These are phyloP conservation scores for Nakaseomyces uthaithaninus DNA, from an alignment of 1,139 yeast genomes.

Conservation along the genomic window DNA sequence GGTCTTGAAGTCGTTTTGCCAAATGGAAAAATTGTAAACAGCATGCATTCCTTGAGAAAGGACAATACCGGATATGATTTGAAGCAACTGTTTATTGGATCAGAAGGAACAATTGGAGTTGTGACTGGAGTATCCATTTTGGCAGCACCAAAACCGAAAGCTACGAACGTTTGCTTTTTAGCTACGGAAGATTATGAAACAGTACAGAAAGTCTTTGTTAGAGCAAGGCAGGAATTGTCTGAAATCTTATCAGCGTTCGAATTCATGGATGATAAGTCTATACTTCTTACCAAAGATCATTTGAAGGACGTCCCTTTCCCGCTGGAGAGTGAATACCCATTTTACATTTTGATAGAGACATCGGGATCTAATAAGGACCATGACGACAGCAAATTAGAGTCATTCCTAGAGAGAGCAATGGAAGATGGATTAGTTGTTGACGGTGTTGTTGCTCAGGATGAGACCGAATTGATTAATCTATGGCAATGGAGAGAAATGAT, in stretches of 20 bases:
- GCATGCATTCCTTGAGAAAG: slow-evolving; percentile 77
- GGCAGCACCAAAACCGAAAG: slow-evolving; percentile 87
- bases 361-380: slow-evolving; percentile 87
- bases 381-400: slow-evolving; percentile 69
- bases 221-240: slow-evolving; percentile 69
- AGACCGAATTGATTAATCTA: slow-evolving; percentile 67
- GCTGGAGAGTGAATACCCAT: slow-evolving; percentile 71
- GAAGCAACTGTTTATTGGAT: slow-evolving; percentile 86
- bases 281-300: slow-evolving; percentile 51
- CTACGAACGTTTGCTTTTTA: slow-evolving; percentile 80
- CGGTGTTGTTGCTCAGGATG: slow-evolving; percentile 95
- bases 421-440: slow-evolving; percentile 76
- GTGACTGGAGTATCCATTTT: slow-evolving; percentile 84
- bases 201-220: slow-evolving; percentile 73
- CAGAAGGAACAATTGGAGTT: slow-evolving; percentile 86
- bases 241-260: slow-evolving; percentile 92
- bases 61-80: slow-evolving; percentile 93
- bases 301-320: slow-evolving; percentile 58
- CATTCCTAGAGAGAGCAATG: slow-evolving; percentile 75
- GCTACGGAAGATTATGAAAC: slow-evolving; percentile 76
- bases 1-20: slow-evolving; percentile 91
- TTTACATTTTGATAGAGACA: slow-evolving; percentile 85
- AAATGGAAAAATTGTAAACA: slow-evolving; percentile 74
- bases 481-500: slow-evolving; percentile 96
- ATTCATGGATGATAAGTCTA: slow-evolving; percentile 81